Evolutionary conservation across 2,329 filamentous ascomycete genomes (phyloP), one percentile per base, ranked within the genome.

Genomic region (Ceratocystis alfenasii): DNA sequence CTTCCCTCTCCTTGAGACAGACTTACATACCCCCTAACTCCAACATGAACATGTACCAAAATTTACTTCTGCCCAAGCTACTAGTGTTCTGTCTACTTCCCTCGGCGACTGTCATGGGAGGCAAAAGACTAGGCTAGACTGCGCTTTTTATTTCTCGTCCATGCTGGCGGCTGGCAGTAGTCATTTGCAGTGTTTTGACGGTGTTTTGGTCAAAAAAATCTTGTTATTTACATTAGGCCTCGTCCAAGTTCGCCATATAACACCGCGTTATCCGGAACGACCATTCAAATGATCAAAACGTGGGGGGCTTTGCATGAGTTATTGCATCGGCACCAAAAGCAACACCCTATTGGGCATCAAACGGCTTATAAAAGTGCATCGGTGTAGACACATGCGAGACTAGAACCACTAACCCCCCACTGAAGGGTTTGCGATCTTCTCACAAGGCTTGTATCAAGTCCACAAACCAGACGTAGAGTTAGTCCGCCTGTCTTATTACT

Each of bases 251-350:
- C 17, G 10, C 53, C 20, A n/a, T 25, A 48, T 25, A 25, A 7
- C 22, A 44, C 22, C 41, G 20, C 22, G 33, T 20, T 50, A n/a
- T 30, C 33, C 59, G 20, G 28, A 62, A 62, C 48, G 22, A 60
- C 57, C 30, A 28, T 55, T 48, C 62, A 44, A 55, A n/a, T 48
- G 53, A 55, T 12, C 45, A 62, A 53, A 62, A 41, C 46, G 59
- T 66, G 59, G 59, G 64, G 61, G 59, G 44, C n/a, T 36, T 17
- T 66, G 64, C 64, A 63, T 66, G 57, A 62, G 25, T 55, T 62
- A 66, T 66, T 50, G 59, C 59, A 66, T 62, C 45, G 41, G 59
- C n/a, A 62, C 64, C 64, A 66, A 66, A 55, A 55, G 55, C 33
- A 63, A 55, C 25, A 55, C 33, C 59, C 59, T 41, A 50, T 63